Percentiles rank a stretch among this genome's conserved stretches.
Conservation (phyloP, 352 stramenopile species). For the Blastocystis sp. region DNA sequence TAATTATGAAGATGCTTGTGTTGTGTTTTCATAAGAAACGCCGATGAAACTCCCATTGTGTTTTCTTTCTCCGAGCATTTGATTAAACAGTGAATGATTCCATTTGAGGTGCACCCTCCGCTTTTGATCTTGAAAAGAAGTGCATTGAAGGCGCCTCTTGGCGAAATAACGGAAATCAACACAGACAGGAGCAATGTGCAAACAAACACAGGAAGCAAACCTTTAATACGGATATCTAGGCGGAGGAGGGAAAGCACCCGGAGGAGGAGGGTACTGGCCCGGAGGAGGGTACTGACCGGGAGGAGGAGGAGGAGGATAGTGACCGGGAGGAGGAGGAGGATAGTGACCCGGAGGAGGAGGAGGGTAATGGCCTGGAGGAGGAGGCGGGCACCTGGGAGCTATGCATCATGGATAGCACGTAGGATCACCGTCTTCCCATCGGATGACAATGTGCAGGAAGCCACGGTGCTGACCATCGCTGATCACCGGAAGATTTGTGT, state of each 20-base stretch:
- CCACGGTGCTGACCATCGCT: not conserved
- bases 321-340: not conserved
- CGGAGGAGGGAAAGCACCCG: constrained; percentile 14
- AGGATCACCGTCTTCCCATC: not conserved
- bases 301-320: not conserved
- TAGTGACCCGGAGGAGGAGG: constrained; percentile 4
- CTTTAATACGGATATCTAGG: constrained; percentile 32
- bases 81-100: too few species aligned
- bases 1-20: not conserved
- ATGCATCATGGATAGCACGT: not conserved
- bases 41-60: not conserved
- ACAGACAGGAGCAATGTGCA: too few species aligned
- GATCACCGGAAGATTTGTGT: constrained; percentile 1
- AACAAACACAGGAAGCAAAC: too few species aligned
- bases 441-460: constrained; percentile 12
- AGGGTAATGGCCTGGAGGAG: not conserved
- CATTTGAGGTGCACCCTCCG: too few species aligned
- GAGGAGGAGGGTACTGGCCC: not conserved
- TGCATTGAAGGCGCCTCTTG: too few species aligned
- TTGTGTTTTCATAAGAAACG: not conserved
- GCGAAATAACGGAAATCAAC: too few species aligned
- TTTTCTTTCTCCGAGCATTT: not conserved
- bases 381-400: not conserved
- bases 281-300: constrained; percentile 21
- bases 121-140: too few species aligned